Base-by-base conservation (phyloP, 1,284 basidiomycete genomes). In the Singerocomus rubriflavus region DNA sequence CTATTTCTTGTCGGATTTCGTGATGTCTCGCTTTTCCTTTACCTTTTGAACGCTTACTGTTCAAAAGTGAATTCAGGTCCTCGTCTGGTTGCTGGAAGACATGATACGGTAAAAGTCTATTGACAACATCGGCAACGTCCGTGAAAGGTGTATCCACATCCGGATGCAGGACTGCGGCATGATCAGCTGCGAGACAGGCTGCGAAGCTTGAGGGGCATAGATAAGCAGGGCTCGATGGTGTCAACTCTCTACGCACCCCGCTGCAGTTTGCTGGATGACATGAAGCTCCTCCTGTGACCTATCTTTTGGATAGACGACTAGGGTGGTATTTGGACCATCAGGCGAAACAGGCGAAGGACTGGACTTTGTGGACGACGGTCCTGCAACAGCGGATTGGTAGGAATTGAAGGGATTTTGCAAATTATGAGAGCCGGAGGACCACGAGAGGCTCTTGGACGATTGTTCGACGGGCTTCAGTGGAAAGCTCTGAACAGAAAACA, bases 61-160 rank as follows among this genome's bases (percentile, higher is more conserved):
- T 36, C 35, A 54, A 30, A 13, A 74, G 46, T 9, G 57, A 36
- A 16, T 69, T 65, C 51, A 87, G 57, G 59, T 90, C 88, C 38
- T 83, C 80, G 50, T 69, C 69, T 0, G 87, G 87, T 50, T 87
- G 82, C 56, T 86, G 84, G 57, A 84, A 88, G 46, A 91, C 69
- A 62, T 91, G 88, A 63, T 87, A 91, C 0, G 88, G 88, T 25
- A 91, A 68, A 14, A 91, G 71, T 45, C 87, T 76, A 14, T 77
- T 74, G 21, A 89, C 72, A 2, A 74, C 83, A 62, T 91, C 88
- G 6, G 69, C 60, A 11, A 74, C 67, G 60, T 86, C 80, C 17
- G 59, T 52, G 58, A 91, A 91, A 2, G 87, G 82, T 0, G 80
- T 73, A 48, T 88, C 84, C 29, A 79, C 73, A 57, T 89, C 82